Evolutionary conservation across 257 asterid species (phyloP).

Genomic region (Solanum chilense): DNA sequence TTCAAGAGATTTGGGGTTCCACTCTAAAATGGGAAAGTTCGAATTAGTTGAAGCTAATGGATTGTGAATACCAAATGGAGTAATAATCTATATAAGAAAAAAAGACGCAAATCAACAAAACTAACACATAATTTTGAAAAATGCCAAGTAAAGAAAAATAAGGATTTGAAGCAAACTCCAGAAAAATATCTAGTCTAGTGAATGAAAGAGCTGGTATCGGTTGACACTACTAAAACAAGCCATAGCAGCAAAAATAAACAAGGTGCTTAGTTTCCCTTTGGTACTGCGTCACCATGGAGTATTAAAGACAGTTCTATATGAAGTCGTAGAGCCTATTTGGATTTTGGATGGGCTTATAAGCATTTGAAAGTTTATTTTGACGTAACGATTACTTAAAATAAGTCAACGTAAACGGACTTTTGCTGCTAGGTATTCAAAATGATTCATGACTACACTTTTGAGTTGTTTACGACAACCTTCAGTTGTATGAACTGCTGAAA

Average conservation of each 20-base stretch:
- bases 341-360: background rate
- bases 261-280: background rate
- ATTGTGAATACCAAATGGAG: background rate
- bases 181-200: background rate
- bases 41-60: background rate
- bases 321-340: background rate
- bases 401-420: background rate
- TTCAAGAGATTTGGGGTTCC: rapidly evolving
- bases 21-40: background rate
- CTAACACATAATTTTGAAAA: background rate
- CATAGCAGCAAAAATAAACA: background rate
- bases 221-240: background rate
- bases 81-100: background rate
- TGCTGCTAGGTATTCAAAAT: background rate
- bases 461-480: background rate
- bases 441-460: background rate
- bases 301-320: background rate
- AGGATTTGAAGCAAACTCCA: background rate
- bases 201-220: background rate
- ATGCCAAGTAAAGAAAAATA: background rate
- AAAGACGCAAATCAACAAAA: background rate
- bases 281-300: background rate
- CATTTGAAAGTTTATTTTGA: too few relatives aligned
- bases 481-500: background rate
- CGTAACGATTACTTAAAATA: rapidly evolving